Conservation (phyloP, 2,329 filamentous ascomycete species). For the Arthrobotrys conoides region DNA sequence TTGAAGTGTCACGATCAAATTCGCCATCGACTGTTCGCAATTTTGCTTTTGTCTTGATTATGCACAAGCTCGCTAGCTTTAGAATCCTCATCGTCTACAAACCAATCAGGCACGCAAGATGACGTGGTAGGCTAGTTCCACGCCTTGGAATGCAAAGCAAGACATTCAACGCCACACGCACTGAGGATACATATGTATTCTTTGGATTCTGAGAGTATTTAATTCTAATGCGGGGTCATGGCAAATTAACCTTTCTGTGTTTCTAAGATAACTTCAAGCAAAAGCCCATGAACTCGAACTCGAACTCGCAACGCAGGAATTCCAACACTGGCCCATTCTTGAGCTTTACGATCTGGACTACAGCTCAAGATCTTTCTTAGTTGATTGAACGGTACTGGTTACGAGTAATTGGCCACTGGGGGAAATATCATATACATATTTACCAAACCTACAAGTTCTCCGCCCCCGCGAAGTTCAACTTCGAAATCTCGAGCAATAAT, state of each 20-base stretch:
- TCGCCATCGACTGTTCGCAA: neutral
- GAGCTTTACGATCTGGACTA: neutral
- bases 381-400: neutral
- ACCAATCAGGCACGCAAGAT: constrained; percentile 40
- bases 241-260: neutral
- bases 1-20: neutral
- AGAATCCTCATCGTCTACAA: constrained; percentile 27
- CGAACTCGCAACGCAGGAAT: constrained; percentile 37
- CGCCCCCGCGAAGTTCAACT: neutral
- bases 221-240: constrained; percentile 15
- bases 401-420: neutral
- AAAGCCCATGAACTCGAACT: neutral
- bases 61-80: constrained; percentile 31
- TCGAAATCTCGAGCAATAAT: neutral
- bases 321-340: constrained; percentile 33
- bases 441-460: neutral
- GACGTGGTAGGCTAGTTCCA: constrained; percentile 34
- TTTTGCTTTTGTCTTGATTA: neutral
- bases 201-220: constrained; percentile 2
- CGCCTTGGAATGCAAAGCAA: constrained; percentile 39
- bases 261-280: neutral
- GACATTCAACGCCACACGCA: constrained; percentile 34
- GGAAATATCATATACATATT: neutral
- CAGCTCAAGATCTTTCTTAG: neutral
- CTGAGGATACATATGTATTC: too few species aligned